Percentiles rank a stretch among this genome's conserved stretches.
Conservation (phyloP, 2,329 filamentous ascomycete genomes). For the Alternaria hordeiaustralica region DNA sequence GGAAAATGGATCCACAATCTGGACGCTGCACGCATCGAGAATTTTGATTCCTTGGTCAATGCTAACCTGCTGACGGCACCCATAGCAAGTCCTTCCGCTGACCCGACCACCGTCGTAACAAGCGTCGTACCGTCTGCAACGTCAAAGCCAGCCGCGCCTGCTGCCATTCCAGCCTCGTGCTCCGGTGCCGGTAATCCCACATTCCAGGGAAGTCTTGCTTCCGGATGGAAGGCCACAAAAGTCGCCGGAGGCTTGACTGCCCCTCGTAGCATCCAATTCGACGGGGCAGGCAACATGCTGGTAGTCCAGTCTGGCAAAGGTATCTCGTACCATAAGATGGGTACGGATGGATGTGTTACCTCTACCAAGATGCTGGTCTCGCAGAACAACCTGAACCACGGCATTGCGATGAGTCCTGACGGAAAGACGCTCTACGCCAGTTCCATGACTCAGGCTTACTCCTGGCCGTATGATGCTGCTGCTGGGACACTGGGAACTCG, state of each 20-base stretch:
- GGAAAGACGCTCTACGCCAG: constrained; percentile 62
- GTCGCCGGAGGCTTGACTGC: constrained; percentile 38
- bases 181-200: constrained; percentile 33
- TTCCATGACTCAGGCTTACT: constrained; percentile 62
- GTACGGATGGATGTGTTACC: constrained; percentile 36
- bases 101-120: constrained; percentile 30
- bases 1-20: constrained; percentile 45
- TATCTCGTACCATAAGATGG: constrained; percentile 40
- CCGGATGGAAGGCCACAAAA: constrained; percentile 45
- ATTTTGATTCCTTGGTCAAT: constrained; percentile 40
- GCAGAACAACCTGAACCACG: constrained; percentile 56
- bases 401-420: constrained; percentile 55
- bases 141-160: constrained; percentile 20
- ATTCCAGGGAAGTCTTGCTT: constrained; percentile 32
- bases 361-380: constrained; percentile 42
- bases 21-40: constrained; percentile 37
- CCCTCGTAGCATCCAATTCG: constrained; percentile 43
- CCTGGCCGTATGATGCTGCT: constrained; percentile 68
- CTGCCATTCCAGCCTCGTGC: constrained; percentile 40
- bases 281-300: constrained; percentile 42
- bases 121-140: constrained; percentile 25
- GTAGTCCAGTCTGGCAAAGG: constrained; percentile 44
- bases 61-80: constrained; percentile 38
- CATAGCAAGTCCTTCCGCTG: constrained; percentile 22
- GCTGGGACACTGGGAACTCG: constrained; percentile 54